A percentile compares a stretch with the other conserved stretches of the same genome.
Conservation (phyloP, 1,139 yeast species). For the Debaryomycetaceae sp. region DNA sequence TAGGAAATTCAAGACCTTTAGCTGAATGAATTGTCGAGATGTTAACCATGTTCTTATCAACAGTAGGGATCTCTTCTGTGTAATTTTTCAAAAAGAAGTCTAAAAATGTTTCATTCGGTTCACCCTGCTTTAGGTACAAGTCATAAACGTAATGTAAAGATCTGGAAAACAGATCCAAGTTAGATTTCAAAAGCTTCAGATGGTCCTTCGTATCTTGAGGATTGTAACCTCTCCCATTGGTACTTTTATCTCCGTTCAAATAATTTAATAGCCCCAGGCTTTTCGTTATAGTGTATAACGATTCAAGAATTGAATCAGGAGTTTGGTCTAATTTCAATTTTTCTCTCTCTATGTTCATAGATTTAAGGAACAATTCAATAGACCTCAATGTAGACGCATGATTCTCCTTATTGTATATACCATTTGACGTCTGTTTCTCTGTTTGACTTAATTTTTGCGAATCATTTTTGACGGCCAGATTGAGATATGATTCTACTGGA, state of each 20-base stretch:
- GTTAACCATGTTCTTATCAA: conserved; percentile 33
- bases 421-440: neutral
- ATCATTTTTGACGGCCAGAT: neutral
- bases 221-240: neutral
- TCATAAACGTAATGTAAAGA: conserved; percentile 22
- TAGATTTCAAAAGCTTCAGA: conserved; percentile 11
- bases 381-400: conserved; percentile 4
- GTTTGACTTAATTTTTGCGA: neutral
- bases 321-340: conserved; percentile 8
- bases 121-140: conserved; percentile 10
- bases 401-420: conserved; percentile 9
- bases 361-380: conserved; percentile 8
- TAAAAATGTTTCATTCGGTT: conserved; percentile 21
- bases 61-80: conserved; percentile 36
- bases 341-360: conserved; percentile 11
- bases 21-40: conserved; percentile 68
- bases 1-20: conserved; percentile 69
- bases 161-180: conserved; percentile 23
- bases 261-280: conserved; percentile 20
- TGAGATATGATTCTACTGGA: neutral
- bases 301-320: conserved; percentile 16
- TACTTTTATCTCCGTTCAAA: conserved; percentile 16
- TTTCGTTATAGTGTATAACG: conserved; percentile 17
- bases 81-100: conserved; percentile 44
- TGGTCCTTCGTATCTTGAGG: conserved; percentile 2